Conservation (phyloP, 805 yeast genomes). For the Jamesozyma rosinii region DNA sequence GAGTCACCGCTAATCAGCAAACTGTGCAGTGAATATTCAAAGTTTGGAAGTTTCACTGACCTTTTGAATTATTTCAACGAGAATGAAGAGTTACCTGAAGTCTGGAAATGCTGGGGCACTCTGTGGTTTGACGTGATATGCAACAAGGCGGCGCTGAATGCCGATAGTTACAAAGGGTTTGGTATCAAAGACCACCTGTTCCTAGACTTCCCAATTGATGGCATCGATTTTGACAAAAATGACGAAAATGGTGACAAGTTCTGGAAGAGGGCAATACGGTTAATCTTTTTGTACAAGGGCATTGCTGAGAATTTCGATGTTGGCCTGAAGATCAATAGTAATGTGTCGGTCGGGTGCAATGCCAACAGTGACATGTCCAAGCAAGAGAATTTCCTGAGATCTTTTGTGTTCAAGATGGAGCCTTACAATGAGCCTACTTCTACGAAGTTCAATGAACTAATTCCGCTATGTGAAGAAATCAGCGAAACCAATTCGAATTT, state of each 20-base stretch:
- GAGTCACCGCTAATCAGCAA: constrained; percentile 13
- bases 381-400: constrained; percentile 12
- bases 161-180: constrained; percentile 39
- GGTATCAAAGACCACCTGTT: constrained; percentile 50
- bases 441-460: constrained; percentile 6
- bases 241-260: constrained; percentile 29
- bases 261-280: constrained; percentile 29
- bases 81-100: constrained; percentile 60
- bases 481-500: constrained; percentile 17
- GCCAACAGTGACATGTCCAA: constrained; percentile 10
- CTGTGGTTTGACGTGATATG: constrained; percentile 62
- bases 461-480: constrained; percentile 15
- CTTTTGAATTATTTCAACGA: constrained; percentile 44
- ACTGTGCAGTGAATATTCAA: constrained; percentile 19
- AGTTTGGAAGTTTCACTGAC: constrained; percentile 27
- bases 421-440: constrained; percentile 5
- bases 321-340: constrained; percentile 11
- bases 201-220: constrained; percentile 59
- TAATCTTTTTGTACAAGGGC: constrained; percentile 24
- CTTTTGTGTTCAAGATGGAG: constrained; percentile 20
- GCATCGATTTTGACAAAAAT: constrained; percentile 37
- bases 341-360: constrained; percentile 11
- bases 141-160: constrained; percentile 33
- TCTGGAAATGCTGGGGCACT: constrained; percentile 81
- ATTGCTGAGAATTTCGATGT: constrained; percentile 19